Evolutionary conservation across 23 red algal genomes (phyloP).

Genomic region (Gracilariopsis chorda): DNA sequence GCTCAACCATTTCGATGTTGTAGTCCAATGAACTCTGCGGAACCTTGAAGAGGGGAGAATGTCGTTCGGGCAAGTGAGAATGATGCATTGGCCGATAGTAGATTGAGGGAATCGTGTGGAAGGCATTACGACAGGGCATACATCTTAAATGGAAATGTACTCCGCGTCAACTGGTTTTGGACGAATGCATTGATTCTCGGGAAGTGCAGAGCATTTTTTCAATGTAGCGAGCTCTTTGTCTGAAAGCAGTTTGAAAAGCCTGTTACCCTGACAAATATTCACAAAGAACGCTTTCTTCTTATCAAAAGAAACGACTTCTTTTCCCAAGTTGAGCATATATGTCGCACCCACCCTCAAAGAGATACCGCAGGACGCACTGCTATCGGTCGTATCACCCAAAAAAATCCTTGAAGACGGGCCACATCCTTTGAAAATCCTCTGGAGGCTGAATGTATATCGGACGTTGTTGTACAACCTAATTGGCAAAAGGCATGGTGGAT

Average conservation of each 20-base stretch:
- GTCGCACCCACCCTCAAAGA: background rate
- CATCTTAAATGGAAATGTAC: too few relatives aligned
- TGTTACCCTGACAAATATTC: conserved; percentile 20
- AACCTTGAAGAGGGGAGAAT: too few relatives aligned
- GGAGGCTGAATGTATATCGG: background rate
- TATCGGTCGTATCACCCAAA: background rate
- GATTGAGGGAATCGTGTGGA: too few relatives aligned
- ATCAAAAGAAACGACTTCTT: background rate
- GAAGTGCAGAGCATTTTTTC: background rate
- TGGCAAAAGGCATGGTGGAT: background rate
- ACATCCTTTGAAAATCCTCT: conserved; percentile 35
- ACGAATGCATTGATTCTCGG: conserved; percentile 1
- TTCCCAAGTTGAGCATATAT: conserved; percentile 32
- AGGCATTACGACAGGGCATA: too few relatives aligned
- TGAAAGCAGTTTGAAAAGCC: background rate
- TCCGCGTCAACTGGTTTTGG: background rate
- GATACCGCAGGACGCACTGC: conserved; percentile 22
- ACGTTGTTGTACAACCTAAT: background rate
- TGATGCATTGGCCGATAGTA: too few relatives aligned
- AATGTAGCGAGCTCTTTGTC: background rate
- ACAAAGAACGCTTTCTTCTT: background rate
- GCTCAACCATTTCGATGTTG: too few relatives aligned
- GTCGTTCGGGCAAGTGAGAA: too few relatives aligned
- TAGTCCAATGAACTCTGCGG: too few relatives aligned
- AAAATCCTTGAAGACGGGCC: background rate